These are phyloP conservation scores for Andalucia godoyi DNA, from an alignment of 78 protist genomes.

Conservation along the genomic window DNA sequence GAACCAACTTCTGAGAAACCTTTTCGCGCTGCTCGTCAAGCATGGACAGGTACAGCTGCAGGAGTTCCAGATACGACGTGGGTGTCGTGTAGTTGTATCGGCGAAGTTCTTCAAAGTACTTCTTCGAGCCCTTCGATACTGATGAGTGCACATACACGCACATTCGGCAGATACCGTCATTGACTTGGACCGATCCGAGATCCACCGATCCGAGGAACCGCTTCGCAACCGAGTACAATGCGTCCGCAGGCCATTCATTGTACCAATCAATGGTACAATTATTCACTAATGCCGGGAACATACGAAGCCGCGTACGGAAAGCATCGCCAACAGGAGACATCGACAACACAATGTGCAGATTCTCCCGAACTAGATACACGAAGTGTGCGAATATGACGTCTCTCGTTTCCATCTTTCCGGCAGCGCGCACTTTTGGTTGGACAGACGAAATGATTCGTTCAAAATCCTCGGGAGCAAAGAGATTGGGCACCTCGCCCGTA, in stretches of 20 bases:
- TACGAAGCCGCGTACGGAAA: conserved; percentile 50
- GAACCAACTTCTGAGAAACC: background rate
- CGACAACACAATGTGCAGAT: conserved; percentile 50
- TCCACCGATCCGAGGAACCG: background rate
- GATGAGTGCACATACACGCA: conserved; percentile 32
- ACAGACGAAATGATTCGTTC: conserved; percentile 20
- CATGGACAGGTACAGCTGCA: conserved; percentile 19
- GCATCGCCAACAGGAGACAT: conserved; percentile 49
- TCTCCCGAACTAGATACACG: conserved; percentile 22
- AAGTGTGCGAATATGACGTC: conserved; percentile 19
- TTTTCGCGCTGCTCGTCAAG: conserved; percentile 14
- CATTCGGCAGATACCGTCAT: background rate
- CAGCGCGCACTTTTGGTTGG: background rate
- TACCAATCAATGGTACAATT: conserved; percentile 78
- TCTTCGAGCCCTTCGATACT: conserved; percentile 4
- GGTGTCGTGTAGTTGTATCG: conserved; percentile 55
- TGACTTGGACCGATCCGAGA: background rate
- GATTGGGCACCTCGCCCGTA: conserved; percentile 74
- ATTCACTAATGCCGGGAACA: conserved; percentile 80
- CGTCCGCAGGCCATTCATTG: conserved; percentile 63
- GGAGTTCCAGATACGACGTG: conserved; percentile 51
- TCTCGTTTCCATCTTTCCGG: conserved; percentile 4
- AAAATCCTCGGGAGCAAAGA: conserved; percentile 42
- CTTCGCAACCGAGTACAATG: conserved; percentile 42
- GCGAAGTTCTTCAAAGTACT: conserved; percentile 19